phyloP scores from a whole-genome alignment of 768 basidiomycete genomes.

The Agaricus subrufescens region DNA sequence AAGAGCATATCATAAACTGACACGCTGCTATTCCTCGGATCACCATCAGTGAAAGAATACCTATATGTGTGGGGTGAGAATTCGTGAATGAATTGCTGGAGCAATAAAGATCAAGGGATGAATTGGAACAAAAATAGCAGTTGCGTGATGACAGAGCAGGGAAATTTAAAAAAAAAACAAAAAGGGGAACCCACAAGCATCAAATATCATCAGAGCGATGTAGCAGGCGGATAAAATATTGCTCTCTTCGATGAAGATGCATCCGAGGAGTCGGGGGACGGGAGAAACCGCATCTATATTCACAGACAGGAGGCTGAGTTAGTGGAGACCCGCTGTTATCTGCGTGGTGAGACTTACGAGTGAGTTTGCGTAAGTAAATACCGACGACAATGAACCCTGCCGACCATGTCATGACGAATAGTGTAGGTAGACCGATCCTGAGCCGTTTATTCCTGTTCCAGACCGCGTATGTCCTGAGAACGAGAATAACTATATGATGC shows the following conservation, averaged over 20 bases:
- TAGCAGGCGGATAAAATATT: constrained; percentile 2
- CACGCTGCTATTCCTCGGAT: constrained; percentile 8
- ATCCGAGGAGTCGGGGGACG: constrained; percentile 6
- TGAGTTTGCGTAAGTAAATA: not conserved
- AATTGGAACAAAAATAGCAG: not conserved
- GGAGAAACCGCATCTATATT: constrained; percentile 4
- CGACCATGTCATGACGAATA: constrained; percentile 1
- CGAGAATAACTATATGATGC: constrained; percentile 5
- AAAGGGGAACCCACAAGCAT: constrained; percentile 4
- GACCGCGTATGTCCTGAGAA: constrained; percentile 10
- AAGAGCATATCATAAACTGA: not conserved
- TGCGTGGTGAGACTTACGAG: not conserved
- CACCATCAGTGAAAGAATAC: constrained; percentile 4
- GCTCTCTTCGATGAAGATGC: not conserved
- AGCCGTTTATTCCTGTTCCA: constrained; percentile 7
- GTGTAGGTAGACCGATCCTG: not conserved
- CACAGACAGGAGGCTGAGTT: not conserved
- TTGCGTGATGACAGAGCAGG: too few species aligned
- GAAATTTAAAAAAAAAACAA: not conserved
- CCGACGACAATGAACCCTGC: constrained; percentile 3
- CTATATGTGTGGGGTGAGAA: not conserved
- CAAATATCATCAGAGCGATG: constrained; percentile 6
- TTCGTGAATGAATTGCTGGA: too few species aligned
- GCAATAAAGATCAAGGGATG: not conserved
- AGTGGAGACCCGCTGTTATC: too few species aligned